Conservation (phyloP, 495 filamentous ascomycete genomes). For the Neurospora tetraspora region DNA sequence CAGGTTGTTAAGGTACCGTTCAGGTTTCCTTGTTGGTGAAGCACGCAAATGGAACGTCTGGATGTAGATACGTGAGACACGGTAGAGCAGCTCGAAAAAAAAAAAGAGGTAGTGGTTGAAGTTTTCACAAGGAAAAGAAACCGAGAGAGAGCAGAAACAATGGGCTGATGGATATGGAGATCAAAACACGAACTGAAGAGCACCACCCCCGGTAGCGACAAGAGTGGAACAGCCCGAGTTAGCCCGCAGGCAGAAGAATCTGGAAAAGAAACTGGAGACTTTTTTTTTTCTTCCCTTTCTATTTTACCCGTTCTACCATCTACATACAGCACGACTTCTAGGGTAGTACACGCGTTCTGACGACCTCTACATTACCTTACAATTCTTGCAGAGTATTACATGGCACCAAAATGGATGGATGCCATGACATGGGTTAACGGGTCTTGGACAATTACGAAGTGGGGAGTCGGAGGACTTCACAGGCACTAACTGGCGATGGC, state of each 20-base stretch:
- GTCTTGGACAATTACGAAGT: conserved; percentile 20
- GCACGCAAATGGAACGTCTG: background rate
- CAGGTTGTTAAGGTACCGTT: background rate
- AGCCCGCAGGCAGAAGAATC: too few relatives aligned
- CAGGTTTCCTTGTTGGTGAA: background rate
- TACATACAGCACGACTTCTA: background rate
- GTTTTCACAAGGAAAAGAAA: background rate
- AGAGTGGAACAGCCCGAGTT: background rate
- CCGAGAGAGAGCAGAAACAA: background rate
- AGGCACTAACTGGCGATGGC: conserved; percentile 14
- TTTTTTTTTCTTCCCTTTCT: background rate
- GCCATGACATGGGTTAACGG: conserved; percentile 3
- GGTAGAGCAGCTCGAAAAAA: background rate
- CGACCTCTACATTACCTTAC: background rate
- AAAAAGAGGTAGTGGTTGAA: background rate
- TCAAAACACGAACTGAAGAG: background rate
- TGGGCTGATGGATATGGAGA: background rate
- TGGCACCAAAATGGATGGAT: background rate
- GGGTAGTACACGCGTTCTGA: background rate
- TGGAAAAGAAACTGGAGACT: background rate
- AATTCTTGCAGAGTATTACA: background rate
- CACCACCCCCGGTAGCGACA: background rate
- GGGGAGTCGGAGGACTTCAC: conserved; percentile 9
- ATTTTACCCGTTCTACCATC: background rate
- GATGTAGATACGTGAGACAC: background rate